Evolutionary conservation across 176 grass and related monocot species (phyloP).

Genomic region (Zoysia japonica): DNA sequence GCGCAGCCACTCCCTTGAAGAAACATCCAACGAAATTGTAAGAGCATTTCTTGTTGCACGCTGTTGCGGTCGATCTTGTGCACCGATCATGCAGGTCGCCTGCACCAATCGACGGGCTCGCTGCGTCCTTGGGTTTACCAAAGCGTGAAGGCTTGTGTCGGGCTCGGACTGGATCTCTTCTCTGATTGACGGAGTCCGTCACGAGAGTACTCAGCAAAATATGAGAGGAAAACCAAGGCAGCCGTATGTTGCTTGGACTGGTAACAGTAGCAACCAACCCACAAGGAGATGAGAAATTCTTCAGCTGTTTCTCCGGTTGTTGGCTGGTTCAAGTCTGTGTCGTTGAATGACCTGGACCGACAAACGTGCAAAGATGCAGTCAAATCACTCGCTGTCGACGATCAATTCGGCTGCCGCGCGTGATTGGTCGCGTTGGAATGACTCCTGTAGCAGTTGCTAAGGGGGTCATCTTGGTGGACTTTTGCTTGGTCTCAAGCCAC

Average conservation of each 20-base stretch:
- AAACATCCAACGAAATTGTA: neutral
- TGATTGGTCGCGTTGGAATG: conserved; percentile 47
- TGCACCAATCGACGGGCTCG: neutral
- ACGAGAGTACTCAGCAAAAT: neutral
- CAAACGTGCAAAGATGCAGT: conserved; percentile 38
- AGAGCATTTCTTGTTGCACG: neutral
- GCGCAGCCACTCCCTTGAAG: conserved; percentile 15
- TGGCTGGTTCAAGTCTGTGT: conserved; percentile 28
- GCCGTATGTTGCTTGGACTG: neutral
- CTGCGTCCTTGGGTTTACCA: neutral
- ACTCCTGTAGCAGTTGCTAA: neutral
- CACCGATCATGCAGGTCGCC: neutral
- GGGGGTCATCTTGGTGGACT: conserved; percentile 26
- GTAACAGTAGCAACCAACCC: neutral
- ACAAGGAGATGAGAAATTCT: neutral
- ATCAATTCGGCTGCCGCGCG: neutral
- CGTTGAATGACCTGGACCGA: conserved; percentile 50
- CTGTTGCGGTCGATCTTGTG: neutral
- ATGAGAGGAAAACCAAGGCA: neutral
- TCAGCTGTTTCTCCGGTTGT: neutral
- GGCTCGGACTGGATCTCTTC: conserved; percentile 29
- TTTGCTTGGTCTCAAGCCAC: neutral
- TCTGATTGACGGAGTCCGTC: conserved; percentile 24
- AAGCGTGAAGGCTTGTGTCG: conserved; percentile 20
- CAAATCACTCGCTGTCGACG: conserved; percentile 35